Evolutionary conservation across 148 eudicot species (phyloP).

Genomic region (Spergularia marina): DNA sequence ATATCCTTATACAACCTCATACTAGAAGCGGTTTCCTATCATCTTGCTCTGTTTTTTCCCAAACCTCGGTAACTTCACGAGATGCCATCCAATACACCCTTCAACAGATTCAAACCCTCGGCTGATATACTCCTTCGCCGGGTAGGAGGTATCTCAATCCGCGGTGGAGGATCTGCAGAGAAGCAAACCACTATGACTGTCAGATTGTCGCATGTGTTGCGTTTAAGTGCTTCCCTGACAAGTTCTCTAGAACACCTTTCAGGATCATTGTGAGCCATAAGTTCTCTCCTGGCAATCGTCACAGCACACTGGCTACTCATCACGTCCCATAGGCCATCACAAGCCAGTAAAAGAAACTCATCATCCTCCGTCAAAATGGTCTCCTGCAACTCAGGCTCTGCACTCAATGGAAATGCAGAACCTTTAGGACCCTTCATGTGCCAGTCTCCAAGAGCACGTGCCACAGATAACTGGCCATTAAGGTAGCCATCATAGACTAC

Average conservation of each 20-base stretch:
- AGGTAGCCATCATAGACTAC: slow-evolving; percentile 82
- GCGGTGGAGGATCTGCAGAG: slow-evolving; percentile 68
- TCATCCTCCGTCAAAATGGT: slow-evolving; percentile 63
- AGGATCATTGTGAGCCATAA: slow-evolving; percentile 80
- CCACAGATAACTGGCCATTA: slow-evolving; percentile 76
- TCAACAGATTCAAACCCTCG: slow-evolving; percentile 69
- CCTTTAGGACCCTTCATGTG: slow-evolving; percentile 84
- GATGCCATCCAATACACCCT: slow-evolving; percentile 60
- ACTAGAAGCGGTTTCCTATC: neutral
- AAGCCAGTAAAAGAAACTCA: slow-evolving; percentile 72
- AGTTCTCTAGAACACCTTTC: slow-evolving; percentile 71
- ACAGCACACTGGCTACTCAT: slow-evolving; percentile 89
- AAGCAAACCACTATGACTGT: slow-evolving; percentile 74
- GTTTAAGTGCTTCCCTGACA: slow-evolving; percentile 78
- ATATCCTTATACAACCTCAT: neutral
- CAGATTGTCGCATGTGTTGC: slow-evolving; percentile 64
- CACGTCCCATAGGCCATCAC: slow-evolving; percentile 98
- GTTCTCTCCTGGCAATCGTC: slow-evolving; percentile 57
- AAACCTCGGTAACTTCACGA: slow-evolving; percentile 25
- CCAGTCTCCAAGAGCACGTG: slow-evolving; percentile 95
- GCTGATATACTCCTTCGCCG: slow-evolving; percentile 69
- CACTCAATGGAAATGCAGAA: slow-evolving; percentile 56
- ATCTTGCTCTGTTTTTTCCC: neutral
- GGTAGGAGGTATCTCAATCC: slow-evolving; percentile 49
- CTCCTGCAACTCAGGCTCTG: slow-evolving; percentile 83